phyloP scores from a whole-genome alignment of 2,329 filamentous ascomycete genomes.

The Celoporthe dispersa region DNA sequence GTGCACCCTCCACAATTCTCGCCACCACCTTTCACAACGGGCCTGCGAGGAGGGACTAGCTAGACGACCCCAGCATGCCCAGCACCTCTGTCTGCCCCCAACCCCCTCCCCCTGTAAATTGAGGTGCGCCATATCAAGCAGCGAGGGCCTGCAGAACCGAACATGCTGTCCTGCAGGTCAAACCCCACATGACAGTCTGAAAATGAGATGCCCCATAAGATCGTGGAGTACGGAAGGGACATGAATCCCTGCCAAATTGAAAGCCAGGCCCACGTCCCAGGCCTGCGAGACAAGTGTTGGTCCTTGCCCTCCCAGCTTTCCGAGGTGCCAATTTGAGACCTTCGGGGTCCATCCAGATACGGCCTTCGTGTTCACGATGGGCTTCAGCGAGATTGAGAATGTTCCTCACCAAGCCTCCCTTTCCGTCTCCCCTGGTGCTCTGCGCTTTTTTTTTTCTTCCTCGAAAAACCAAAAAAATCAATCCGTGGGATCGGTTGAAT shows the following conservation, averaged over 20 bases:
- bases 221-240: slow-evolving; percentile 15
- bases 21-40: background rate
- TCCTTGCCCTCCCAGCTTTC: slow-evolving; percentile 29
- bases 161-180: slow-evolving; percentile 4
- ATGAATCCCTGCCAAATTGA: slow-evolving; percentile 20
- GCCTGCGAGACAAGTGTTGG: slow-evolving; percentile 22
- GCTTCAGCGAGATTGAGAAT: slow-evolving; percentile 10
- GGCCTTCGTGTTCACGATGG: slow-evolving; percentile 12
- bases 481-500: background rate
- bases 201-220: slow-evolving; percentile 23
- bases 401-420: background rate
- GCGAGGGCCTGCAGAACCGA: background rate
- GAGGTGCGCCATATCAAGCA: background rate
- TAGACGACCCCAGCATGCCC: too few relatives aligned
- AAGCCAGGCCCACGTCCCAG: slow-evolving; percentile 9
- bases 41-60: too few relatives aligned
- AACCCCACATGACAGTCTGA: slow-evolving; percentile 13
- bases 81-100: background rate
- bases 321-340: slow-evolving; percentile 28
- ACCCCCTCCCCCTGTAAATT: background rate
- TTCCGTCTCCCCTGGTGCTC: too few relatives aligned
- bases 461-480: background rate
- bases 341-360: slow-evolving; percentile 7
- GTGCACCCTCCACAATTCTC: background rate
- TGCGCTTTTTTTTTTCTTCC: too few relatives aligned